phyloP scores from a whole-genome alignment of 2,329 filamentous ascomycete species.

The Phialophora chinensis region DNA sequence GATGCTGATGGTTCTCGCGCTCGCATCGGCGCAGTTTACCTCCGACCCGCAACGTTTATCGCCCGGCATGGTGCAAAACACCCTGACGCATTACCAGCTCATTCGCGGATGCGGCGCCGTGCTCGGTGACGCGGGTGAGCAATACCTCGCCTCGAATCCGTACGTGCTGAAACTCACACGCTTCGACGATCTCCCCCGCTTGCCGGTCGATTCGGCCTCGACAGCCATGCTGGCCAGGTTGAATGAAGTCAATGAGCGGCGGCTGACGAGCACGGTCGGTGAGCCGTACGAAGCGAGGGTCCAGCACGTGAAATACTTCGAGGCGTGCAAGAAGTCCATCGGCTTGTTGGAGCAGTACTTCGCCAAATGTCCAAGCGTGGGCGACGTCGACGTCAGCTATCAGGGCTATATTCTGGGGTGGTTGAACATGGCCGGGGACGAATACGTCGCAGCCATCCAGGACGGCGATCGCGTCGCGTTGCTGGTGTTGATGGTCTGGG shows the following conservation, averaged over 20 bases:
- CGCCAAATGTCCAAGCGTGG: slow-evolving; percentile 23
- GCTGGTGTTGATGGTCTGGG: slow-evolving; percentile 37
- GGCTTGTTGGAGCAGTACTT: slow-evolving; percentile 26
- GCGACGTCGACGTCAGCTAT: slow-evolving; percentile 12
- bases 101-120: slow-evolving; percentile 27
- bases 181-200: slow-evolving; percentile 25
- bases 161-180: slow-evolving; percentile 28
- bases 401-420: slow-evolving; percentile 32
- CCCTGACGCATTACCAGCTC: slow-evolving; percentile 30
- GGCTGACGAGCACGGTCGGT: slow-evolving; percentile 18
- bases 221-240: slow-evolving; percentile 22
- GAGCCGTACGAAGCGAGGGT: slow-evolving; percentile 16
- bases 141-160: slow-evolving; percentile 28
- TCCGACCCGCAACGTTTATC: neutral
- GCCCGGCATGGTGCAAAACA: slow-evolving; percentile 25
- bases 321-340: slow-evolving; percentile 32
- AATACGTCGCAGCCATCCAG: slow-evolving; percentile 31
- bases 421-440: slow-evolving; percentile 35
- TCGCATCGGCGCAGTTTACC: slow-evolving; percentile 30
- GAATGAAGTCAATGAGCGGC: slow-evolving; percentile 24
- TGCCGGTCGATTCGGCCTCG: slow-evolving; percentile 13
- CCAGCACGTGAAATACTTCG: slow-evolving; percentile 26
- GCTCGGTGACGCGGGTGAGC: slow-evolving; percentile 20
- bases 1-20: slow-evolving; percentile 32
- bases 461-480: slow-evolving; percentile 30